A percentile compares a stretch with the other conserved stretches of the same genome.
Conservation (phyloP, 352 stramenopile genomes). For the Globisporangium parvum region DNA sequence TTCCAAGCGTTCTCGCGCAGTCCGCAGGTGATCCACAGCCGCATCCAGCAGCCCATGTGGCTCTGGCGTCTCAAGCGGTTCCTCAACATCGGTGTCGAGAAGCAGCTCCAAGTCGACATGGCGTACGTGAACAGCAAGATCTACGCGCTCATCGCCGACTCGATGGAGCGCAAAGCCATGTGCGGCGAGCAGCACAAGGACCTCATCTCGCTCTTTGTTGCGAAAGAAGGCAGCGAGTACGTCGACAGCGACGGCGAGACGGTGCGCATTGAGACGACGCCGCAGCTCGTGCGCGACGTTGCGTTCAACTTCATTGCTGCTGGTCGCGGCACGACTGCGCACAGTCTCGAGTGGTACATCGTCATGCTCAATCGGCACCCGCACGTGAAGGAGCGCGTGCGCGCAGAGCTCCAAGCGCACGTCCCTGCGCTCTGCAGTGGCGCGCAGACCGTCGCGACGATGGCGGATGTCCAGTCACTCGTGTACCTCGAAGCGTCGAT, state of each 20-base stretch:
- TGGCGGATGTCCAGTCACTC: constrained; percentile 43
- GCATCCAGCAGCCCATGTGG: constrained; percentile 43
- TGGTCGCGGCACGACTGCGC: constrained; percentile 65
- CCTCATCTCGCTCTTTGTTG: constrained; percentile 39
- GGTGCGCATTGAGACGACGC: constrained; percentile 12
- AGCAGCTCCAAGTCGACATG: constrained; percentile 25
- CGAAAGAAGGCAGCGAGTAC: constrained; percentile 29
- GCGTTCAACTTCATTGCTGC: constrained; percentile 66
- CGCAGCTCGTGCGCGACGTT: constrained; percentile 54
- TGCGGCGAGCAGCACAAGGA: constrained; percentile 13
- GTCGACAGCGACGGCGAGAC: constrained; percentile 9
- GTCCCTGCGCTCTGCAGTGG: constrained; percentile 28
- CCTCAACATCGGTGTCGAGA: constrained; percentile 26
- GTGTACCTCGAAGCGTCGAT: constrained; percentile 60
- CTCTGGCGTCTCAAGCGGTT: constrained; percentile 32
- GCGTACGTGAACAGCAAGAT: constrained; percentile 31
- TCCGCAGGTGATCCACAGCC: constrained; percentile 17
- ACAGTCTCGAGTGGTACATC: constrained; percentile 58
- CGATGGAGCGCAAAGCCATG: constrained; percentile 22
- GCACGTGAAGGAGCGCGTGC: constrained; percentile 31
- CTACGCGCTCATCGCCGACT: constrained; percentile 38
- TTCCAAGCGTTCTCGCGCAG: constrained; percentile 25
- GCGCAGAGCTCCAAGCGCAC: constrained; percentile 35
- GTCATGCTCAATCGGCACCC: constrained; percentile 69
- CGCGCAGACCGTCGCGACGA: constrained; percentile 17